Evolutionary conservation across 306 rosid genomes (phyloP).

Genomic region (Rosa multiflora): DNA sequence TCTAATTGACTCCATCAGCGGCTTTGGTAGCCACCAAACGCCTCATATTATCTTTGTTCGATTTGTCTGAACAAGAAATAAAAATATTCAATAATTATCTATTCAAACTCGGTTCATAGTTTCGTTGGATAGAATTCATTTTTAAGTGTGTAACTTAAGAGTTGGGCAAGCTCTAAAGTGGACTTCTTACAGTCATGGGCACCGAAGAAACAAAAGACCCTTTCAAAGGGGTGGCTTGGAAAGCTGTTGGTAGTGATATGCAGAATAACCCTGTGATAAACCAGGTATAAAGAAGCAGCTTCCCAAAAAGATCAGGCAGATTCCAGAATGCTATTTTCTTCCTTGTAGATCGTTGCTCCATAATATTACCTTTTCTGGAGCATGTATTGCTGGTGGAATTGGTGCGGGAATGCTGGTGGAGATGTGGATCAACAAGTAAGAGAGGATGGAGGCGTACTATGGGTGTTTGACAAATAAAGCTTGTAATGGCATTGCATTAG

Average conservation of each 20-base stretch:
- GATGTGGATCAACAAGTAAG: constrained; percentile 69
- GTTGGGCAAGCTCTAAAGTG: background rate
- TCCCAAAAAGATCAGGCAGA: constrained; percentile 62
- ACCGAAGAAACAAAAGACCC: constrained; percentile 60
- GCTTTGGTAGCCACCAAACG: background rate
- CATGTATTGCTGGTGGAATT: constrained; percentile 67
- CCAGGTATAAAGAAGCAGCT: constrained; percentile 54
- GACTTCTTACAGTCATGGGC: constrained; percentile 33
- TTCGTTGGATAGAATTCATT: background rate
- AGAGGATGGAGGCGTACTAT: constrained; percentile 80
- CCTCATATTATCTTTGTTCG: background rate
- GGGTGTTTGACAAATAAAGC: constrained; percentile 78
- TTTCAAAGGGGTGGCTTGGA: constrained; percentile 88
- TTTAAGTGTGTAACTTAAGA: background rate
- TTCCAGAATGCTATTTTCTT: constrained; percentile 74
- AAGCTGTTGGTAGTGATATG: constrained; percentile 71
- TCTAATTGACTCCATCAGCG: background rate
- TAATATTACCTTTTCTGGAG: constrained; percentile 51
- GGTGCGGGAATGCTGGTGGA: constrained; percentile 90
- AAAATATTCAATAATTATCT: background rate
- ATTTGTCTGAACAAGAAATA: background rate
- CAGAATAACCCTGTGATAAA: constrained; percentile 63
- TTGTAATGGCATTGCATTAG: background rate
- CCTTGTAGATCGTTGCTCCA: constrained; percentile 53
- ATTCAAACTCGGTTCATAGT: background rate